Evolutionary conservation across 2,329 filamentous ascomycete species (phyloP), one percentile per base, ranked within the genome.

Genomic region (Cryphonectria japonica): DNA sequence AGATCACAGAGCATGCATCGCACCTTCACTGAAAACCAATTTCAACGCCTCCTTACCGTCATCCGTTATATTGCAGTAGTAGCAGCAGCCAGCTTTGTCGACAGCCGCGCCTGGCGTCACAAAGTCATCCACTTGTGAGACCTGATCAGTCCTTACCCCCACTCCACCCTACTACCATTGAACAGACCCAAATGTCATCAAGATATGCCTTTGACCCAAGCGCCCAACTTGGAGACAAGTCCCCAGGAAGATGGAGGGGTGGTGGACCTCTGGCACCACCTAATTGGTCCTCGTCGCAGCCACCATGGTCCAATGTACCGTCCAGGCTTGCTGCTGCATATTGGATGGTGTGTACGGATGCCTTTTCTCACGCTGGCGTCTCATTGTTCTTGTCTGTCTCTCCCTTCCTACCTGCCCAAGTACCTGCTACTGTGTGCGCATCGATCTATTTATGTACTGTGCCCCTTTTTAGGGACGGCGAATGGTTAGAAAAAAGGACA

Each of bases 281-380:
- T 32, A 5, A 66, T 66, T 66, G 63, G 65, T n/a, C 22, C 34
- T 54, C n/a, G 8, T 1, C 9, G 46, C 64, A 57, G 29, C 64
- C 64, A 43, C 61, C 54, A 50, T 37, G 57, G 41, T 46, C 46
- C 63, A n/a, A 50, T 59, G 41, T 39, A 65, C 59, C 50, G 46
- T 67, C 59, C 59, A 67, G 43, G 22, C 26, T 26, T 26, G 26
- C 64, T 64, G 70, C 64, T 64, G 70, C 68, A 67, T 60, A 34
- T 66, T 14, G 54, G 68, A 41, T 72, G 70, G 70, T 70, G 70
- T 70, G 60, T n/a, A 72, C 34, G n/a, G 39, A 19, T 37, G 7
- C 19, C 11, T 32, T 22, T 46, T 26, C 11, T 19, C n/a, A 13
- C 6, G 46, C 22, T 50, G 46, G 16, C 22, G 46, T n/a, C 22